Evolutionary conservation across 2,329 filamentous ascomycete species (phyloP).

Genomic region (Ophiostoma sp.): DNA sequence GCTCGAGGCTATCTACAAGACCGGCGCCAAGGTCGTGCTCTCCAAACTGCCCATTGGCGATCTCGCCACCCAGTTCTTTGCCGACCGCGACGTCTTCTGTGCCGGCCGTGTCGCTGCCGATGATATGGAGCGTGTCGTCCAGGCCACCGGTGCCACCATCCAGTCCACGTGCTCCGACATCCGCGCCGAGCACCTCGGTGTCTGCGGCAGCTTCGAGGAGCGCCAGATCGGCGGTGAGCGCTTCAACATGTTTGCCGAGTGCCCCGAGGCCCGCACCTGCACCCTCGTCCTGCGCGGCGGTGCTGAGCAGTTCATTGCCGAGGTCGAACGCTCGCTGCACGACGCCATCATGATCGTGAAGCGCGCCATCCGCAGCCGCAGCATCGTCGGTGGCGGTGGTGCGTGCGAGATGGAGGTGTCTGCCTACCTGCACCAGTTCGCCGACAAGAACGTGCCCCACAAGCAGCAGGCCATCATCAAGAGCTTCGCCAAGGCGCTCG

Average conservation of each 20-base stretch:
- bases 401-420: slow-evolving; percentile 96
- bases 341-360: slow-evolving; percentile 99
- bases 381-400: slow-evolving; percentile 91
- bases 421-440: slow-evolving; percentile 84
- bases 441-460: slow-evolving; percentile 84
- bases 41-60: slow-evolving; percentile 97
- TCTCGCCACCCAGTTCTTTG: slow-evolving; percentile 95
- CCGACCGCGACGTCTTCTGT: slow-evolving; percentile 96
- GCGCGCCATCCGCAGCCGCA: slow-evolving; percentile 89
- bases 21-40: slow-evolving; percentile 92
- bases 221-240: slow-evolving; percentile 94
- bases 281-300: slow-evolving; percentile 91
- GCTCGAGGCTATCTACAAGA: slow-evolving; percentile 89
- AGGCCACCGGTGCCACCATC: slow-evolving; percentile 84
- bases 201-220: slow-evolving; percentile 87
- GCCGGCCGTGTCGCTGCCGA: slow-evolving; percentile 86
- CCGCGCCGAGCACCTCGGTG: slow-evolving; percentile 78
- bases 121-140: slow-evolving; percentile 92
- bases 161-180: slow-evolving; percentile 98
- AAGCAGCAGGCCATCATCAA: slow-evolving; percentile 99
- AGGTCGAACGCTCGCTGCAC: slow-evolving; percentile 95
- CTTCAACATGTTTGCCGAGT: slow-evolving; percentile 98
- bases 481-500: slow-evolving; percentile 92
- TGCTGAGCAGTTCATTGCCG: slow-evolving; percentile 97
- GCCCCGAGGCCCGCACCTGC: slow-evolving; percentile 92